Percentiles rank a stretch among this genome's conserved stretches.
Conservation (phyloP, 2,329 filamentous ascomycete genomes). For the Aschersonia sp. region DNA sequence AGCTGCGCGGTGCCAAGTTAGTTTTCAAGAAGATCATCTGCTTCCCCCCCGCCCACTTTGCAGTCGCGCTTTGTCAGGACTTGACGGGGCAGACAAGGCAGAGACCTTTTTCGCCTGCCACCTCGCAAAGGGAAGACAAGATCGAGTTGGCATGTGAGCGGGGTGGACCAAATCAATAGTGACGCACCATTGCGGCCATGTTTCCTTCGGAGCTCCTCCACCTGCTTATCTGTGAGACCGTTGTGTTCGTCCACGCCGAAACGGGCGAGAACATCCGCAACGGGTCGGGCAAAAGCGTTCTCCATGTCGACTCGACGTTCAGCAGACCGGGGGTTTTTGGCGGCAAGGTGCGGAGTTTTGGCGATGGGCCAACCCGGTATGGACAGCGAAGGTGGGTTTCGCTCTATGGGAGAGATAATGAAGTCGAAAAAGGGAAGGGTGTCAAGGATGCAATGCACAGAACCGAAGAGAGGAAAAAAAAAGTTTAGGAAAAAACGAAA, state of each 20-base stretch:
- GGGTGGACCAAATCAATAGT: conserved; percentile 4
- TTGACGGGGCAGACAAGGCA: too few relatives aligned
- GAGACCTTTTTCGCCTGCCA: too few relatives aligned
- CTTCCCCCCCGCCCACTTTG: too few relatives aligned
- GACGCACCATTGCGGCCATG: conserved; percentile 51
- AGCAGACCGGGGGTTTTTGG: conserved; percentile 3
- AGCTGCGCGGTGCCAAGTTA: conserved; percentile 19
- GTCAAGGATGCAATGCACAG: neutral
- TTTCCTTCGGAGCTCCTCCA: conserved; percentile 37
- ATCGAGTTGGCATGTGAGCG: too few relatives aligned
- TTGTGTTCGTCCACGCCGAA: conserved; percentile 39
- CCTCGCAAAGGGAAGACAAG: too few relatives aligned
- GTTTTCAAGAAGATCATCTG: neutral
- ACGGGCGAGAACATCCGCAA: conserved; percentile 41
- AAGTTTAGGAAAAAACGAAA: neutral
- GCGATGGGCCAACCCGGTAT: conserved; percentile 3
- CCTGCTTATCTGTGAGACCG: conserved; percentile 46
- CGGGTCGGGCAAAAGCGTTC: conserved; percentile 43
- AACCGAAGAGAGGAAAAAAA: neutral
- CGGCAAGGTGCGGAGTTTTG: neutral
- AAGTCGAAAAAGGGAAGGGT: neutral
- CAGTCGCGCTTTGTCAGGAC: too few relatives aligned
- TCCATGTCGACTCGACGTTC: conserved; percentile 33
- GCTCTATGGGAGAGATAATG: neutral
- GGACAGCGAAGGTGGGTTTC: neutral